Base-by-base conservation (phyloP, 768 basidiomycete species). In the Termitomyces heimii region DNA sequence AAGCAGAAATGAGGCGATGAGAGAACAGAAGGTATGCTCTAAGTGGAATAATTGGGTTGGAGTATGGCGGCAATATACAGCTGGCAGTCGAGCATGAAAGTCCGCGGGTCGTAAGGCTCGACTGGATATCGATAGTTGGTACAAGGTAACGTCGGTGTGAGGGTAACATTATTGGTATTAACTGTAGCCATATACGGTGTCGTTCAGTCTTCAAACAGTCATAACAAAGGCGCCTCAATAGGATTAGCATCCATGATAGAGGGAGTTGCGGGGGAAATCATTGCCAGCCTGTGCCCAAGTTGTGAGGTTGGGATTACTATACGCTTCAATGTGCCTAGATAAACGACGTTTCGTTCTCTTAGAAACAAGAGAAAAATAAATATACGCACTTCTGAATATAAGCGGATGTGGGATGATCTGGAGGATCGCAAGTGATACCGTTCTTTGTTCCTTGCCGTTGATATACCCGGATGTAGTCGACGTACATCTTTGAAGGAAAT, bases 381-480 rank as follows among this genome's bases (percentile, higher is more conserved):
- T 7, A 47, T 13, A 35, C 77, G 37, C 63, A 86, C 89, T 71
- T 75, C 39, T 80, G 73, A 62, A 92, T 92, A 66, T 98, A 99
- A 56, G 84, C 73, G 18, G 83, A 68, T 2, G 96, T 99, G 0
- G 96, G 96, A 56, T 81, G 76, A 47, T 75, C 78, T 2, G 83
- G 73, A 9, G 96, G 96, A 68, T 92, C 79, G 69, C 96, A 99
- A 0, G 88, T 86, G 35, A 92, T 64, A 10, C 82, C 86, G 54
- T 86, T 76, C 61, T 82, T 72, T n/a, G 82, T 67, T 9, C 87
- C 93, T 22, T 82, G 67, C 35, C 87, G 82, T 73, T 97, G 94
- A 63, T 93, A 92, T 52, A 95, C 80, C 37, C 93, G 85, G 24
- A 99, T 81, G 63, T 97, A 98, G 70, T 98, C 96, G 61, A 98